Evolutionary conservation across 305 asterid species (phyloP).

Genomic region (Nicotiana rustica): DNA sequence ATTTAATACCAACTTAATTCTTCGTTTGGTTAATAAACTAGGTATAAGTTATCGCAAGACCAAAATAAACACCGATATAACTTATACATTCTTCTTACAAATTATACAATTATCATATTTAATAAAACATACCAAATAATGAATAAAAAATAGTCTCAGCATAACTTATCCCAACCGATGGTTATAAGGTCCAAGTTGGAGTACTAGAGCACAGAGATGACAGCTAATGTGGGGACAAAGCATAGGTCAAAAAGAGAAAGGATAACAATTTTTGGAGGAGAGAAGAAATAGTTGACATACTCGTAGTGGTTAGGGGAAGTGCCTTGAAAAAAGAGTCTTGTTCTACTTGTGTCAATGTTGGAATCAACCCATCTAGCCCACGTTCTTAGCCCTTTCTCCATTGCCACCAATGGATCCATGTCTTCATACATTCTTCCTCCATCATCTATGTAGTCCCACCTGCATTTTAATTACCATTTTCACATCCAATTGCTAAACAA

Average conservation of each 20-base stretch:
- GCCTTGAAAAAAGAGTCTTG: slow-evolving; percentile 79
- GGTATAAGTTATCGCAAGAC: no score
- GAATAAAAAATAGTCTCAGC: no score
- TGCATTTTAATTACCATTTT: slow-evolving; percentile 39
- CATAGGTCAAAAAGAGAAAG: slow-evolving; percentile 38
- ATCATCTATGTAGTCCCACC: slow-evolving; percentile 90
- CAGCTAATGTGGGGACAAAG: slow-evolving; percentile 38
- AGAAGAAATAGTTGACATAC: slow-evolving; percentile 50
- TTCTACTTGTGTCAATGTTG: slow-evolving; percentile 64
- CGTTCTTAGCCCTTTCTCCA: slow-evolving; percentile 80
- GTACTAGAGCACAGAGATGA: slow-evolving; percentile 34
- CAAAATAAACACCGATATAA: no score
- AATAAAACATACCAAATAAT: no score
- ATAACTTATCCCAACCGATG: no score
- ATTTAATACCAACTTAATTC: no score
- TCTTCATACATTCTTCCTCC: slow-evolving; percentile 71
- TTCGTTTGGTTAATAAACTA: no score
- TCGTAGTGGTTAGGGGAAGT: slow-evolving; percentile 92
- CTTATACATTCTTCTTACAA: no score
- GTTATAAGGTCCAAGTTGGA: slow-evolving; percentile 34
- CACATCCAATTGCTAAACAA: background rate
- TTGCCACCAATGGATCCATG: slow-evolving; percentile 75
- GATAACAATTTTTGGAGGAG: slow-evolving; percentile 45
- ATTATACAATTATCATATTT: no score
- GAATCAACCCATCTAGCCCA: slow-evolving; percentile 91